These are phyloP conservation scores for Acacia acuminata DNA, from an alignment of 306 rosid species.

Conservation along the genomic window DNA sequence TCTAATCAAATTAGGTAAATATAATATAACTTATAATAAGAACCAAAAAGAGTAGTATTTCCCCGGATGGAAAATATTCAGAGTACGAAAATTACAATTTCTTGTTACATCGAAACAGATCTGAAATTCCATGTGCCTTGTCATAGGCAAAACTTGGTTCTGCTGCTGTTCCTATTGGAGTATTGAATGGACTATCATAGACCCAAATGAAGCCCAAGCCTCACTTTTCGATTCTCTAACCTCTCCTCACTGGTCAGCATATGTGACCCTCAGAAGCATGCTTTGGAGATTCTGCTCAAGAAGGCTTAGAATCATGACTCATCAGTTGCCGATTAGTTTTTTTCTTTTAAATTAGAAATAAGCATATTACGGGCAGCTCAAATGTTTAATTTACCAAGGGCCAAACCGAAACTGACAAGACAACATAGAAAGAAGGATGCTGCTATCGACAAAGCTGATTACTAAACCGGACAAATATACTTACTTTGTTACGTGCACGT, in stretches of 20 bases:
- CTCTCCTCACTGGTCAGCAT: neutral
- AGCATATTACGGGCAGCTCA: too few species aligned
- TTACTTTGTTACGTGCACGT: neutral
- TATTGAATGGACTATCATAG: neutral
- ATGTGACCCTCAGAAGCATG: too few species aligned
- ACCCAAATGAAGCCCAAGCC: neutral
- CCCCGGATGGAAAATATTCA: neutral
- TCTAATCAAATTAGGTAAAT: too few species aligned
- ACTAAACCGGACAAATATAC: neutral
- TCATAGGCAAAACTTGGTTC: slow-evolving; percentile 32
- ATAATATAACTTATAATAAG: too few species aligned
- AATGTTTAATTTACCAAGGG: neutral
- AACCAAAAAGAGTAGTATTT: neutral
- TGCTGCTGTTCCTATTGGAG: neutral
- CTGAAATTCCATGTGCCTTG: slow-evolving; percentile 8
- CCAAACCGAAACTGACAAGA: neutral
- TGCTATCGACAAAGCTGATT: neutral
- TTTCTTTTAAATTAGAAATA: too few species aligned
- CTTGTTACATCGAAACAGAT: neutral
- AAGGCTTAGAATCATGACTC: neutral
- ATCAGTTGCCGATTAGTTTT: neutral
- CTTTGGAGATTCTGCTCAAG: neutral
- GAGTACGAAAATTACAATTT: neutral
- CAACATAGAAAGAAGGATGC: neutral
- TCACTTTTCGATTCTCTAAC: neutral